Conservation (phyloP, 805 yeast genomes). For the Suhomyces kilbournensis region DNA sequence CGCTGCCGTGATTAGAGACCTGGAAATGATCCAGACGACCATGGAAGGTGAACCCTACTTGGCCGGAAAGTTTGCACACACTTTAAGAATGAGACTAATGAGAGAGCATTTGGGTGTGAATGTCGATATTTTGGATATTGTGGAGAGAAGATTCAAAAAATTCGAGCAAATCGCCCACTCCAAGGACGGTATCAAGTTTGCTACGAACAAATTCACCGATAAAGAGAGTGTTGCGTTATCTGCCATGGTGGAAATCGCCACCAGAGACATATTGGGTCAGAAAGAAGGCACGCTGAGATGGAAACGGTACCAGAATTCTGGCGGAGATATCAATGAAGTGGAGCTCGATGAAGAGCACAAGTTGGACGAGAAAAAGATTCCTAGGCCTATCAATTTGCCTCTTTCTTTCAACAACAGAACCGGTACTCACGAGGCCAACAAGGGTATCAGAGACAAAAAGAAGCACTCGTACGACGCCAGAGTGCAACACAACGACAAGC, state of each 20-base stretch:
- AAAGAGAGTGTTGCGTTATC: constrained; percentile 42
- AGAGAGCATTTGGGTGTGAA: constrained; percentile 95
- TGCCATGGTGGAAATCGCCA: constrained; percentile 72
- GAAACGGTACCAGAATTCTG: constrained; percentile 28
- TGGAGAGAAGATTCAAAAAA: constrained; percentile 65
- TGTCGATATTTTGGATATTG: constrained; percentile 77
- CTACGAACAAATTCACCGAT: constrained; percentile 40
- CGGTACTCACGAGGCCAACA: constrained; percentile 68
- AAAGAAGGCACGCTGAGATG: constrained; percentile 49
- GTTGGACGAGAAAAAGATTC: constrained; percentile 16
- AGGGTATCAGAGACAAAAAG: constrained; percentile 81
- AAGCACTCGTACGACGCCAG: constrained; percentile 79
- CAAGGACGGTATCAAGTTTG: constrained; percentile 40
- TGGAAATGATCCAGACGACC: constrained; percentile 59
- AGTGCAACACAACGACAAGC: constrained; percentile 63
- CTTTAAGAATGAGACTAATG: constrained; percentile 87
- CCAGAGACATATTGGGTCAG: constrained; percentile 60
- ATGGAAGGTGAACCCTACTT: constrained; percentile 82
- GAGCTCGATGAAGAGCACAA: constrained; percentile 20
- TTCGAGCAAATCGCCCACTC: constrained; percentile 47
- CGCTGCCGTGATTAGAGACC: constrained; percentile 84
- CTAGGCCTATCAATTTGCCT: constrained; percentile 37
- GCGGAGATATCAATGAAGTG: constrained; percentile 7
- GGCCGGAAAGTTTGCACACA: constrained; percentile 87
- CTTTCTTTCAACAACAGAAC: constrained; percentile 85